Evolutionary conservation across 495 filamentous ascomycete genomes (phyloP).

Genomic region (Neurospora sp.): DNA sequence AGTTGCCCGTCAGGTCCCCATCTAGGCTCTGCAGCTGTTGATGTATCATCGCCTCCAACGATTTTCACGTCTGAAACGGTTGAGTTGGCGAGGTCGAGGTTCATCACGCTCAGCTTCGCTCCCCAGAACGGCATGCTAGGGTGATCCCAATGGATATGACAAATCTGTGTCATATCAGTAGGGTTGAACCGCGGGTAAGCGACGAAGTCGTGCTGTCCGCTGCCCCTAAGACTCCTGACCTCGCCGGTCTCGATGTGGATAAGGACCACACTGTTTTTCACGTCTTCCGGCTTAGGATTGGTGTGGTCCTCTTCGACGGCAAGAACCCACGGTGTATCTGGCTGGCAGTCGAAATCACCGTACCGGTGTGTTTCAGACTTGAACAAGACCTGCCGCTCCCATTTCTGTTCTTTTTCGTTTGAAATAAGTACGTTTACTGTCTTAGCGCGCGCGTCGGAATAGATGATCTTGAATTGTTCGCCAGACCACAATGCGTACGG

Average conservation of each 20-base stretch:
- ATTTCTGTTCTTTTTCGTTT: background rate
- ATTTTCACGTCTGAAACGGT: slow-evolving; percentile 3
- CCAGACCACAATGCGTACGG: slow-evolving; percentile 20
- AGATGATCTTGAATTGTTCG: slow-evolving; percentile 26
- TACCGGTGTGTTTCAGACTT: slow-evolving; percentile 24
- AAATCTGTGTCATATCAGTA: slow-evolving; percentile 27
- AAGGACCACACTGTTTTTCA: slow-evolving; percentile 26
- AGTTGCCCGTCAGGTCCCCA: slow-evolving; percentile 35
- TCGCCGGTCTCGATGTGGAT: slow-evolving; percentile 22
- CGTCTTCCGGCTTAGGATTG: slow-evolving; percentile 9
- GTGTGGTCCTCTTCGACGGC: slow-evolving; percentile 39
- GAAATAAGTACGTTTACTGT: slow-evolving; percentile 29
- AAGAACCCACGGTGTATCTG: slow-evolving; percentile 25
- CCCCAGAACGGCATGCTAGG: slow-evolving; percentile 41
- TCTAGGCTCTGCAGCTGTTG: slow-evolving; percentile 33
- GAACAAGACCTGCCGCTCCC: slow-evolving; percentile 14
- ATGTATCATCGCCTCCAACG: slow-evolving; percentile 19
- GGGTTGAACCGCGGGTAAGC: slow-evolving; percentile 36
- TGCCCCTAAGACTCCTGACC: slow-evolving; percentile 9
- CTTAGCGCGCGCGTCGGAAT: slow-evolving; percentile 28
- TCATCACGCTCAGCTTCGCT: slow-evolving; percentile 19
- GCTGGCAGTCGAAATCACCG: slow-evolving; percentile 31
- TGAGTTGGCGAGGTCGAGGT: background rate
- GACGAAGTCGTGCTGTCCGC: slow-evolving; percentile 39
- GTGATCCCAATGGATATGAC: slow-evolving; percentile 42